phyloP scores from a whole-genome alignment of 441 rosid species.

The Erodium moschatum region DNA sequence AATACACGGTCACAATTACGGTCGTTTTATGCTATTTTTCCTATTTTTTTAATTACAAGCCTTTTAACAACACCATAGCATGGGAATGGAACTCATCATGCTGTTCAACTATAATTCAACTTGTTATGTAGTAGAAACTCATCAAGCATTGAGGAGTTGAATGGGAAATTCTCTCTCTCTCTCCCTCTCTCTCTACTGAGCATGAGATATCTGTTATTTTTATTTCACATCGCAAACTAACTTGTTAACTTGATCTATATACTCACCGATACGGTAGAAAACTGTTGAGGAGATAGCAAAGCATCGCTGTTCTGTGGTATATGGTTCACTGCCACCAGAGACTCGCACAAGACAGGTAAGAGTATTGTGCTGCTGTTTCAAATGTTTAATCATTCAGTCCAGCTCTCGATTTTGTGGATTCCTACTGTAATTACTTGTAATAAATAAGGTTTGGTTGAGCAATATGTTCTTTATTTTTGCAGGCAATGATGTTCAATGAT shows the following conservation, averaged over 20 bases:
- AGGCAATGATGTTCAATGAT: conserved; percentile 90
- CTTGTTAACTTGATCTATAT: conserved; percentile 13
- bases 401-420: neutral
- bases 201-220: too few species aligned
- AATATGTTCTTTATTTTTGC: conserved; percentile 34
- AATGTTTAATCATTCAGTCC: neutral
- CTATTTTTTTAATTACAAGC: too few species aligned
- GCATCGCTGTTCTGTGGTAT: conserved; percentile 88
- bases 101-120: too few species aligned
- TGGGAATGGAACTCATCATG: too few species aligned
- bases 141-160: too few species aligned
- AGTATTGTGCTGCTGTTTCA: conserved; percentile 15
- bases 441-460: too few species aligned
- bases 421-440: neutral
- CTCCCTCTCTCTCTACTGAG: too few species aligned
- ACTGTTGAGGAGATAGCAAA: conserved; percentile 51
- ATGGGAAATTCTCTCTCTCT: too few species aligned
- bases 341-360: conserved; percentile 89
- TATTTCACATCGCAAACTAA: neutral
- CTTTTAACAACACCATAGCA: too few species aligned
- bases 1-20: too few species aligned
- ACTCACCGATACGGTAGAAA: conserved; percentile 32
- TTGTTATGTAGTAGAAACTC: too few species aligned
- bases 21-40: too few species aligned
- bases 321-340: conserved; percentile 87